These are phyloP conservation scores for Coprinellus micaceus DNA, from an alignment of 768 basidiomycete species.

Conservation along the genomic window DNA sequence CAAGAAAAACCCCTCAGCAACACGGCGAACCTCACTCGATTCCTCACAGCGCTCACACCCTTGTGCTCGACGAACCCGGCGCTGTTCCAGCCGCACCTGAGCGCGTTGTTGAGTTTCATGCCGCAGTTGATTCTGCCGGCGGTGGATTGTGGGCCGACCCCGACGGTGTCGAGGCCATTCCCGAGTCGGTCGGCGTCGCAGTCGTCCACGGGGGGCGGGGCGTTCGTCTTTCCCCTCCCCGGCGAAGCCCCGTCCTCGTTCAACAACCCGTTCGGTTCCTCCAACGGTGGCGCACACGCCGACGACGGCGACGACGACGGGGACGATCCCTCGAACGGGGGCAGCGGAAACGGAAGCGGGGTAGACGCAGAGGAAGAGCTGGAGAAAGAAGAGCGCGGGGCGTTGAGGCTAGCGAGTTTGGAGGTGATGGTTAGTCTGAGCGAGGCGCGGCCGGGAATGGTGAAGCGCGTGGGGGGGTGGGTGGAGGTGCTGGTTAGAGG, in stretches of 20 bases:
- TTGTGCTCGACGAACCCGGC: slow-evolving; percentile 63
- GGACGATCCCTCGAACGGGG: too few species aligned
- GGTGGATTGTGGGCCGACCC: slow-evolving; percentile 47
- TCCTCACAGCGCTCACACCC: slow-evolving; percentile 67
- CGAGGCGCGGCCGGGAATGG: slow-evolving; percentile 71
- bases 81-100: slow-evolving; percentile 73
- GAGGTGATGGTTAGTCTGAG: slow-evolving; percentile 83
- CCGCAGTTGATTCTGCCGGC: slow-evolving; percentile 66
- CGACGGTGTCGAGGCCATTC: slow-evolving; percentile 45
- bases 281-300: too few species aligned
- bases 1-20: slow-evolving; percentile 29
- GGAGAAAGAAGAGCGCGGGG: slow-evolving; percentile 63
- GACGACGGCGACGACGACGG: slow-evolving; percentile 22
- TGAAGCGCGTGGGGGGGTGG: slow-evolving; percentile 67
- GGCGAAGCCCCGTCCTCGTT: slow-evolving; percentile 26
- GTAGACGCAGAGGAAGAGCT: slow-evolving; percentile 35
- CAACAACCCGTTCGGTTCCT: neutral
- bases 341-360: slow-evolving; percentile 23
- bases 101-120: slow-evolving; percentile 64
- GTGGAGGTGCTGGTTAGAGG: slow-evolving; percentile 65
- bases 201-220: slow-evolving; percentile 18
- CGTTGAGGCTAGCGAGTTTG: slow-evolving; percentile 67
- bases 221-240: slow-evolving; percentile 40
- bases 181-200: slow-evolving; percentile 21
- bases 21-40: slow-evolving; percentile 53